Percentiles rank a stretch among this genome's conserved stretches.
Evolutionary conservation across 2,329 filamentous ascomycete species (phyloP).

Genomic region (Knufia petricola): DNA sequence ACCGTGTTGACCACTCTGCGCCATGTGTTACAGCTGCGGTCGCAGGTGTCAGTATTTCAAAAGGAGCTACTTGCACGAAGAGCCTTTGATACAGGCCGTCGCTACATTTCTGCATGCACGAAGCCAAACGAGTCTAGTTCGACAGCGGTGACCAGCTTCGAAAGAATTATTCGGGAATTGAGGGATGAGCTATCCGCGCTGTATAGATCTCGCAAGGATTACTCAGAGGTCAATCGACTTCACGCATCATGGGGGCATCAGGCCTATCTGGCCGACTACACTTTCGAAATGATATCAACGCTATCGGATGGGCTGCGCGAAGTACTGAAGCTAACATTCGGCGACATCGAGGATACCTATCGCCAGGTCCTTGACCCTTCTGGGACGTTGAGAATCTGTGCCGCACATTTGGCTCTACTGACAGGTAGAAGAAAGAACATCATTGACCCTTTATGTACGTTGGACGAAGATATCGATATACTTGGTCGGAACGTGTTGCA

Average conservation of each 20-base stretch:
- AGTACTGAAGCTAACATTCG: background rate
- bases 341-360: background rate
- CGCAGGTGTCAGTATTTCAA: background rate
- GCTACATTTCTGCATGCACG: background rate
- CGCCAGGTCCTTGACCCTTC: background rate
- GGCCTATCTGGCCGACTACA: background rate
- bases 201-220: background rate
- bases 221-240: slow-evolving; percentile 1
- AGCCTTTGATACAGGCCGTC: background rate
- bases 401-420: slow-evolving; percentile 3
- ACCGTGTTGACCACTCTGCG: background rate
- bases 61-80: background rate
- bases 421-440: background rate
- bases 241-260: background rate
- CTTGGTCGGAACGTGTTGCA: slow-evolving; percentile 3
- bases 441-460: background rate
- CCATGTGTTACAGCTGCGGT: background rate
- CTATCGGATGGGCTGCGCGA: background rate
- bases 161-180: background rate
- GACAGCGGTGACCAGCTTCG: background rate
- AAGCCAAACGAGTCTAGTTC: background rate
- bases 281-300: background rate
- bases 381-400: background rate
- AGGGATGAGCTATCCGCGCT: background rate
- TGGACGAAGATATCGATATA: background rate